Base-by-base conservation (phyloP, 73 alveolate genomes). In the Blepharisma stoltei region DNA sequence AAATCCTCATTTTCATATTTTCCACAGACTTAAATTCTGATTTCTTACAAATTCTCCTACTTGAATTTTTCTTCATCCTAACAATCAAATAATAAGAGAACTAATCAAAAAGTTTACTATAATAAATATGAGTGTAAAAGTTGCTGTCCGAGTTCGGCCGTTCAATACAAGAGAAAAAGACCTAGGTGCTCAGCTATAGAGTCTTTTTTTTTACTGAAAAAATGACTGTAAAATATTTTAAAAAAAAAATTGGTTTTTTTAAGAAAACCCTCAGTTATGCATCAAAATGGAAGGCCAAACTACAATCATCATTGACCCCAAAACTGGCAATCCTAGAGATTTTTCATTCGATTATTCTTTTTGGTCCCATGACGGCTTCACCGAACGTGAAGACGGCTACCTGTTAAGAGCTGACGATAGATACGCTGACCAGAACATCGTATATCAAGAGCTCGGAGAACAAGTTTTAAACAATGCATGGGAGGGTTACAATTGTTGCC, bases 71-170 rank as follows among this genome's bases (percentile, higher is more conserved):
- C 41, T 32, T 32, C 0, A 32, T 32, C 3, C 41, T 3, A 32
- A 32, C 41, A 32, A 32, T 32, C 41, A 32, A 32, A 32, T 32
- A 32, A 32, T 32, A 32, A 32, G 41, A 32, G 41, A 32, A 32
- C 3, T 32, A 32, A 32, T 32, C 3, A 1, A 32, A 32, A 32
- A 32, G 5, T 32, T 32, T 32, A 0, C 3, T 32, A 32, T 32
- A 32, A 32, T 32, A 32, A 32, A 32, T 32, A 32, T 32, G 41
- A 32, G 41, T 32, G 73, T 96, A 37, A 90, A 86, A 71, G 99
- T 97, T 20, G 99, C 98, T 9, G 99, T 97, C 18, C 88, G 99
- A 78, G 98, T 97, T 55, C 92, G 99, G 23, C 99, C 99, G 3
- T 97, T 90, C 87, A 97, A 93, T 70, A 75, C 84, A 47, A 81